Base-by-base conservation (phyloP, 768 basidiomycete genomes). In the Strobilomyces echinocephalus region DNA sequence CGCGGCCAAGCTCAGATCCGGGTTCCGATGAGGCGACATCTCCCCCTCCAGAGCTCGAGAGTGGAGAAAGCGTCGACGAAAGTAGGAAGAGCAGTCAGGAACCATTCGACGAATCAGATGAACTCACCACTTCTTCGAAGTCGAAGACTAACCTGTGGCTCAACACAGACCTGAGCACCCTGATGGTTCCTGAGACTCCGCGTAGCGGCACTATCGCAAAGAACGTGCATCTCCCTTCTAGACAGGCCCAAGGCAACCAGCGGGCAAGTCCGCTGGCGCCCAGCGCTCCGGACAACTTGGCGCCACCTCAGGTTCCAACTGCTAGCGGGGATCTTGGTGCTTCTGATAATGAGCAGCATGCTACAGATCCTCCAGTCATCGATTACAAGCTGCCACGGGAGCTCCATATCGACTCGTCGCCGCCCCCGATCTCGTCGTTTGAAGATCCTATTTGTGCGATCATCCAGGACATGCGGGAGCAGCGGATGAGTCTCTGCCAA, bases 401-500 rank as follows among this genome's bases (percentile, higher is more conserved):
- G 53, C 70, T 89, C 51, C 83, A 88, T 62, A 68, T 63, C 39
- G 70, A 72, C 26, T 61, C 66, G 39, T 80, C 80, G 12, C 89
- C 91, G 4, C 77, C 77, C 16, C 72, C 76, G 42, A 70, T 91
- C 55, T 83, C 82, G 41, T 74, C 76, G 34, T 83, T 86, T 57
- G 76, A 79, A 31, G 87, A 91, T 44, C 95, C 95, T 4, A 80
- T 97, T 38, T 83, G 79, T 67, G 79, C 83, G 50, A 80, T 97
- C 1, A 76, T 97, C 47, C 91, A 95, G 70, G 91, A 94, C 65
- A 92, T 98, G 86, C 80, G 95, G 42, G 86, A 95, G 69, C 95
- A 97, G 72, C 77, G 95, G 50, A 98, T 98, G 95, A 93, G 91
- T 63, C 72, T 97, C 56, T 95, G 95, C 66, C 95, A 95, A 75